Percentiles rank a stretch among this genome's conserved stretches.
Evolutionary conservation across 2,329 filamentous ascomycete species (phyloP).

Genomic region (Chrysoporthe cubensis): DNA sequence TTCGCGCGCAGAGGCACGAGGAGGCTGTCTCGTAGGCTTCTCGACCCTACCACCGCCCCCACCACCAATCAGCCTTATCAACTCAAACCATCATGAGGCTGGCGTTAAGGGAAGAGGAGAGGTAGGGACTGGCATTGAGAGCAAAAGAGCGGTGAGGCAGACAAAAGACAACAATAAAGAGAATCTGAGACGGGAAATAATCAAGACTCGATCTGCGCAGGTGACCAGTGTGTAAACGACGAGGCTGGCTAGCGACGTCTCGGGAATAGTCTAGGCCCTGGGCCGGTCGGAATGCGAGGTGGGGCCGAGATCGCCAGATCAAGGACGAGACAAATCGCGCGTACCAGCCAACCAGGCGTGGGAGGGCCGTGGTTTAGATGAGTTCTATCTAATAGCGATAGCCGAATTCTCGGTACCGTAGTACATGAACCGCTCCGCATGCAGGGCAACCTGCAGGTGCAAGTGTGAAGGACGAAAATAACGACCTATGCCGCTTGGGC

Average conservation of each 20-base stretch:
- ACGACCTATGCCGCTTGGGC: background rate
- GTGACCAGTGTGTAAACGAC: too few species aligned
- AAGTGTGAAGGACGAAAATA: background rate
- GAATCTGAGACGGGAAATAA: background rate
- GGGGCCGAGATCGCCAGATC: background rate
- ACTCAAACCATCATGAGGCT: background rate
- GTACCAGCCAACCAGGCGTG: background rate
- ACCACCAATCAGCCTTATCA: background rate
- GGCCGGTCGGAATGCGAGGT: background rate
- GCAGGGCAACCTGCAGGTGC: background rate
- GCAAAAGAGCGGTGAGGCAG: constrained; percentile 1
- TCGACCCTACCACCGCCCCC: background rate
- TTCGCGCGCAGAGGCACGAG: background rate
- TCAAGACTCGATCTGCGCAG: background rate
- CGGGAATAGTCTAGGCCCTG: background rate
- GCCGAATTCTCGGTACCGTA: background rate
- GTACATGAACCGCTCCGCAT: background rate
- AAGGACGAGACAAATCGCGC: background rate
- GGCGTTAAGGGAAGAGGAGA: background rate
- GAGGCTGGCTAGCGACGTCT: too few species aligned
- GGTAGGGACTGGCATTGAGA: background rate
- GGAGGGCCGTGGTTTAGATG: background rate
- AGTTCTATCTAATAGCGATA: background rate
- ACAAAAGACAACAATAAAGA: background rate
- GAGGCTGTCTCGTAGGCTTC: background rate